phyloP scores from a whole-genome alignment of 176 grass and related monocot species.

The Eleusine indica region DNA sequence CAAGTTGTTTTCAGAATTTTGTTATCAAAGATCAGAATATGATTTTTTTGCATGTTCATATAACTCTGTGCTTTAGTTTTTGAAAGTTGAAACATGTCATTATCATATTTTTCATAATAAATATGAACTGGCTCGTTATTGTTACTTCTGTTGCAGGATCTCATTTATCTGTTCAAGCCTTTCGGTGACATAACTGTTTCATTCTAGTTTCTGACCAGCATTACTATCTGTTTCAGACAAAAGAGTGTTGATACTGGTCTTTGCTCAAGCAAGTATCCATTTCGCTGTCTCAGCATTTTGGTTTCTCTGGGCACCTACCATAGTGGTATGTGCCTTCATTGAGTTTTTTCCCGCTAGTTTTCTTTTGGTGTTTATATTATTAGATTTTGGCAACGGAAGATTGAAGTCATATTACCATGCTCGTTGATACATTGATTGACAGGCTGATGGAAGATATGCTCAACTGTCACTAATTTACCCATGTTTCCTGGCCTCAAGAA shows the following conservation, averaged over 20 bases:
- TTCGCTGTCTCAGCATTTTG: constrained; percentile 75
- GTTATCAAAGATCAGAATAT: neutral
- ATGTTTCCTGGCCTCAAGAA: constrained; percentile 83
- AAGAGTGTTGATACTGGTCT: constrained; percentile 75
- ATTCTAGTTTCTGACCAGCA: constrained; percentile 26
- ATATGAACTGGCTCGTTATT: constrained; percentile 24
- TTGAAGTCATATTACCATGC: neutral
- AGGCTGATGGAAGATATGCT: constrained; percentile 85
- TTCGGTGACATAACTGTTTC: neutral
- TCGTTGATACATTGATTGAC: constrained; percentile 39
- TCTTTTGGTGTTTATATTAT: constrained; percentile 2
- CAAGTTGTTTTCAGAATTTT: neutral
- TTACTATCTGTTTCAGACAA: constrained; percentile 74
- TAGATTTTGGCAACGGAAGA: constrained; percentile 3
- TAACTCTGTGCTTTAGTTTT: neutral
- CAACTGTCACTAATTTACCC: constrained; percentile 74
- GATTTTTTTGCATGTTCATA: neutral
- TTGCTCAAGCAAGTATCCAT: constrained; percentile 90
- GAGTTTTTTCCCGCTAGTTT: constrained; percentile 12
- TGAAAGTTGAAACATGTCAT: neutral
- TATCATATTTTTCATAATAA: neutral
- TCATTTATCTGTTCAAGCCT: neutral
- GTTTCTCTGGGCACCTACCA: constrained; percentile 91
- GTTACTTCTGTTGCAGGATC: neutral
- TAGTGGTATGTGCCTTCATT: constrained; percentile 65